Conservation (phyloP, 768 basidiomycete species). For the Hericium coralloides region DNA sequence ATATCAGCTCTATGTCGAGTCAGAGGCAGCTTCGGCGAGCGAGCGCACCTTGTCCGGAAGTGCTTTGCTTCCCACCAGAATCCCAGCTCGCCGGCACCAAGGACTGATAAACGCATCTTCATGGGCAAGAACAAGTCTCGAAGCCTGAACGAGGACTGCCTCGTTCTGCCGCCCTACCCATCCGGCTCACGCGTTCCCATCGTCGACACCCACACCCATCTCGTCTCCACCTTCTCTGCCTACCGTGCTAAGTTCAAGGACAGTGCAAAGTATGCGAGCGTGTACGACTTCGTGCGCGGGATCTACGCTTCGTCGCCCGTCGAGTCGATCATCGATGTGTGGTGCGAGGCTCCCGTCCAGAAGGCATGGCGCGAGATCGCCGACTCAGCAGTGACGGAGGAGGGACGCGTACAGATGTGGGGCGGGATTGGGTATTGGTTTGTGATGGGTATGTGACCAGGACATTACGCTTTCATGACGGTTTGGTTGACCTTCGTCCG, state of each 20-base stretch:
- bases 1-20: no score
- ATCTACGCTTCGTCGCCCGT: slow-evolving; percentile 52
- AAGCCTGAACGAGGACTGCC: slow-evolving; percentile 6
- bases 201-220: slow-evolving; percentile 81
- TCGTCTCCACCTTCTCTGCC: slow-evolving; percentile 60
- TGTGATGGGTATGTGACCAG: slow-evolving; percentile 49
- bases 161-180: slow-evolving; percentile 9
- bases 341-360: slow-evolving; percentile 75
- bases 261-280: slow-evolving; percentile 35
- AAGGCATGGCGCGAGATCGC: slow-evolving; percentile 62
- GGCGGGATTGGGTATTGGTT: slow-evolving; percentile 73
- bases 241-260: slow-evolving; percentile 57
- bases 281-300: slow-evolving; percentile 62
- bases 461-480: background rate
- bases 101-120: background rate
- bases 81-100: background rate
- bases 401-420: slow-evolving; percentile 47
- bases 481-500: background rate
- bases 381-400: slow-evolving; percentile 49
- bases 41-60: no score
- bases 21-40: no score
- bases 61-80: no score
- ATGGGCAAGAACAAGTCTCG: slow-evolving; percentile 12
- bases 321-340: slow-evolving; percentile 72
- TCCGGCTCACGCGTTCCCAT: slow-evolving; percentile 28